Evolutionary conservation across 257 asterid species (phyloP).

Genomic region (Rauvolfia tetraphylla): DNA sequence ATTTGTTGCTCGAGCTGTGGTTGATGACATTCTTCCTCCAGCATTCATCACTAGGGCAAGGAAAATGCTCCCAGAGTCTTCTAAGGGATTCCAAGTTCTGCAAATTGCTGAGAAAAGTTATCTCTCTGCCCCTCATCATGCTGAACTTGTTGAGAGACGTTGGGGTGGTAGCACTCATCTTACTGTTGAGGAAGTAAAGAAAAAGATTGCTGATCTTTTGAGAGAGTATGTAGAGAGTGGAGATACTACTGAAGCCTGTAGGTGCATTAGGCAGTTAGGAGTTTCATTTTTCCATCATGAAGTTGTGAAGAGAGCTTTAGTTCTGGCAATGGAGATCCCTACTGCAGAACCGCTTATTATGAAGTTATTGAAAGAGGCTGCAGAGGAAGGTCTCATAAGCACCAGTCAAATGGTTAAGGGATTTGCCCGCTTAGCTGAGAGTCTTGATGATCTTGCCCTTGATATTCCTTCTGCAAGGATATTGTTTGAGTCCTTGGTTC

Average conservation of each 20-base stretch:
- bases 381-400: slow-evolving; percentile 92
- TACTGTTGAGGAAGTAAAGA: slow-evolving; percentile 91
- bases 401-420: slow-evolving; percentile 95
- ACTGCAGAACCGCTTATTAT: slow-evolving; percentile 60
- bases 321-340: slow-evolving; percentile 78
- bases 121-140: slow-evolving; percentile 97
- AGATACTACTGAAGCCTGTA: slow-evolving; percentile 89
- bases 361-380: slow-evolving; percentile 75
- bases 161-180: slow-evolving; percentile 99
- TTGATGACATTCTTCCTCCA: slow-evolving; percentile 93
- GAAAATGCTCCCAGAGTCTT: slow-evolving; percentile 64
- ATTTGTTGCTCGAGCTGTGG: slow-evolving; percentile 91
- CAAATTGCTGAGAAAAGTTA: slow-evolving; percentile 90
- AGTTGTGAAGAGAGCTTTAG: slow-evolving; percentile 88
- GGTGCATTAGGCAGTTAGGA: slow-evolving; percentile 85
- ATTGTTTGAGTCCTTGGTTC: slow-evolving; percentile 49
- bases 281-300: slow-evolving; percentile 96
- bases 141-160: slow-evolving; percentile 89
- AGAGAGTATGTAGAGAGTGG: slow-evolving; percentile 86
- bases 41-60: slow-evolving; percentile 79
- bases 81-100: slow-evolving; percentile 73
- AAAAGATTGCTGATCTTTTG: slow-evolving; percentile 77
- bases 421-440: slow-evolving; percentile 69
- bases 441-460: slow-evolving; percentile 94
- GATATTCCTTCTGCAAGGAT: slow-evolving; percentile 91